Evolutionary conservation across 202 grass and related monocot species (phyloP).

Genomic region (Saccharum hybrid): DNA sequence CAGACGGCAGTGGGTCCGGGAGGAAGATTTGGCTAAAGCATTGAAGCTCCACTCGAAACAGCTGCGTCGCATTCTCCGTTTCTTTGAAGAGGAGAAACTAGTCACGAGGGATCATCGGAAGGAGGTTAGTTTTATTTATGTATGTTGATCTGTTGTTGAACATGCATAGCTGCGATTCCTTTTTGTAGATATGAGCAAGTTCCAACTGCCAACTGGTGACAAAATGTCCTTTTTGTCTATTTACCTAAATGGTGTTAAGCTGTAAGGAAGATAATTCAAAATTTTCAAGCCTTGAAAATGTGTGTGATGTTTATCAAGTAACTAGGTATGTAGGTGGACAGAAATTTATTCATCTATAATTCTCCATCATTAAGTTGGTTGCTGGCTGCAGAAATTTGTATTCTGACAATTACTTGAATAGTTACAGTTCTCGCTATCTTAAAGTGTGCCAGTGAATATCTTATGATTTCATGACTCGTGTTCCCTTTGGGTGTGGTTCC

Average conservation of each 20-base stretch:
- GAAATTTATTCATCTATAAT: slow-evolving; percentile 23
- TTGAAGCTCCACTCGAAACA: slow-evolving; percentile 93
- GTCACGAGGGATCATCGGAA: slow-evolving; percentile 92
- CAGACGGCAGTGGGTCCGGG: slow-evolving; percentile 91
- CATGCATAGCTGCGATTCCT: neutral
- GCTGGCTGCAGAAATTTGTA: slow-evolving; percentile 20
- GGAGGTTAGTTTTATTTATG: slow-evolving; percentile 63
- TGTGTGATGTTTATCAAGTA: neutral
- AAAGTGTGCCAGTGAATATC: neutral
- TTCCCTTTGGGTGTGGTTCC: neutral
- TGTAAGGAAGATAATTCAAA: neutral
- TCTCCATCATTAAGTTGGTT: slow-evolving; percentile 15
- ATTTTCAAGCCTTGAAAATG: slow-evolving; percentile 14
- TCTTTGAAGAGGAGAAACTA: slow-evolving; percentile 98
- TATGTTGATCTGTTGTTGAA: slow-evolving; percentile 29
- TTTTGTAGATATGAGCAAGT: neutral
- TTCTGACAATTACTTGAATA: slow-evolving; percentile 23
- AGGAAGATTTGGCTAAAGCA: slow-evolving; percentile 94
- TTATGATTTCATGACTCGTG: neutral
- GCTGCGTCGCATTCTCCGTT: slow-evolving; percentile 79
- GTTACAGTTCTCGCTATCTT: neutral
- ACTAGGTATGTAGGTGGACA: neutral
- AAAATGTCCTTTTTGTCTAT: slow-evolving; percentile 27
- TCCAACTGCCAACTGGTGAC: neutral
- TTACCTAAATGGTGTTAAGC: slow-evolving; percentile 5